Percentiles rank a stretch among this genome's conserved stretches.
Conservation (phyloP, 2,329 filamentous ascomycete genomes). For the Didymella exigua region DNA sequence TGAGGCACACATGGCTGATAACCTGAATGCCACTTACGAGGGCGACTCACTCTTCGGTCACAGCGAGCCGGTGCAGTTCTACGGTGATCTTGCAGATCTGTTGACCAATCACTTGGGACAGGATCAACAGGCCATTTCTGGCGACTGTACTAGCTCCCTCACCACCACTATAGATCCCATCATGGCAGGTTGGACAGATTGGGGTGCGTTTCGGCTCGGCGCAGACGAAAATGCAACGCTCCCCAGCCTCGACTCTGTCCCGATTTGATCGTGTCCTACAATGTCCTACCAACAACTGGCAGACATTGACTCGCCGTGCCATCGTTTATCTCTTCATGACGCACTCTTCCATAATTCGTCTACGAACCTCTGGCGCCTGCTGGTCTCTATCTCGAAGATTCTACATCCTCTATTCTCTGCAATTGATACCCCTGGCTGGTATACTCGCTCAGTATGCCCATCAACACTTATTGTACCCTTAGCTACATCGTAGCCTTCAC, state of each 20-base stretch:
- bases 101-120: conserved; percentile 1
- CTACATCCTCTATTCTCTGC: not conserved
- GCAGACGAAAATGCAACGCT: conserved; percentile 29
- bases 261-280: not conserved
- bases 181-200: conserved; percentile 7
- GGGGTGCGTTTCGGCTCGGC: conserved; percentile 23
- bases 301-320: not conserved
- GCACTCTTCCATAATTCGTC: not conserved
- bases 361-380: not conserved
- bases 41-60: not conserved
- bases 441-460: not conserved
- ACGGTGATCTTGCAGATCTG: conserved; percentile 5
- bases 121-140: not conserved
- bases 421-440: not conserved
- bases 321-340: not conserved
- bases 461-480: not conserved
- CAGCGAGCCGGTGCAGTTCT: conserved; percentile 3
- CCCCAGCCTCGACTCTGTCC: conserved; percentile 15
- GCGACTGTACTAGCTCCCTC: not conserved
- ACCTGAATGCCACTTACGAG: not conserved
- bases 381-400: not conserved
- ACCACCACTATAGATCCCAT: not conserved
- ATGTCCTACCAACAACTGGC: not conserved
- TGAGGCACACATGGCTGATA: conserved; percentile 1
- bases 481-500: not conserved